Base-by-base conservation (phyloP, 2,329 filamentous ascomycete genomes). In the Paracorniculantispora psalliotae region DNA sequence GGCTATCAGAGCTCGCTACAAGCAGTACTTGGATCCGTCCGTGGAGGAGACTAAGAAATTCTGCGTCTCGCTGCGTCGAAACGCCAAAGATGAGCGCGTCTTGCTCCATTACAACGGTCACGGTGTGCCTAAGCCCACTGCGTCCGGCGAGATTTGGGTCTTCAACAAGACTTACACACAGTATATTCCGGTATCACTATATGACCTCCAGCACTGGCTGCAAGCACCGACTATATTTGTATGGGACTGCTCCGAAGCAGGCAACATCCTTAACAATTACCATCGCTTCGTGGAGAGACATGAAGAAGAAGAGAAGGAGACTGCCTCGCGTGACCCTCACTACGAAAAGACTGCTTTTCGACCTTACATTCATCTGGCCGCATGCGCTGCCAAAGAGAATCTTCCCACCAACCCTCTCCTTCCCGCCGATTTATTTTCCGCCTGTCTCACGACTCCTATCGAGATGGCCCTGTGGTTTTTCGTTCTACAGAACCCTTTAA, bases 61-160 rank as follows among this genome's bases (percentile, higher is more conserved):
- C 72, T 96, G 93, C 68, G 88, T 91, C 55, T 96, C 91, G 0
- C 78, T 97, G 30, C 85, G 94, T 33, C 84, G 92, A 62, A 97
- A 96, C 69, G 93, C 94, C 51, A 96, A 97, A 73, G 92, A 97
- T 60, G 94, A 99, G 76, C 83, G 94, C 52, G 91, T 99, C 1
- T 79, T 99, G n/a, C 91, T 99, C 67, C 94, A 99, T 71, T 99
- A 99, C 79, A 99, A 99, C 67, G 94, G 94, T 17, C 94, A 99
- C 72, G 94, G 94, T 49, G 94, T 99, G 12, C 94, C 94, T 1
- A 91, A 97, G 68, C 94, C 94, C 3, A 99, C 94, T 0, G 86
- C 90, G 3, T 97, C 93, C 4, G 94, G 94, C 15, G 94, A 99
- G 73, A 96, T 99, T 21, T 99, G 94, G 94, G 96, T 97, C 5